phyloP scores from a whole-genome alignment of 257 asterid genomes.

The Asclepias syriaca region DNA sequence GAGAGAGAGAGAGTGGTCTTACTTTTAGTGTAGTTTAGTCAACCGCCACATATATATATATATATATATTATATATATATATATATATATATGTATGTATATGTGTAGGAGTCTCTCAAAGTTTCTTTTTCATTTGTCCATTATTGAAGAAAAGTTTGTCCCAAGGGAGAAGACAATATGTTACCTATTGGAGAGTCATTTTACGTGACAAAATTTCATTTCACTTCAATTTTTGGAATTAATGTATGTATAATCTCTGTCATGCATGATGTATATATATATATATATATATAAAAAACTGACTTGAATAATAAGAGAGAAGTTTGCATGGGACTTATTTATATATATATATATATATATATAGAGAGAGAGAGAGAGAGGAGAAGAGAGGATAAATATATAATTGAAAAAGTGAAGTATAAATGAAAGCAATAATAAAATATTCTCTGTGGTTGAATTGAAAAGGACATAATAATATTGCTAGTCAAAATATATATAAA shows the following conservation, averaged over 20 bases:
- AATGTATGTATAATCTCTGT: background rate
- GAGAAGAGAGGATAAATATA: background rate
- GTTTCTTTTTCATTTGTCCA: background rate
- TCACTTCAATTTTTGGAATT: background rate
- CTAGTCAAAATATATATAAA: constrained; percentile 6
- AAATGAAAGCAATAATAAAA: background rate
- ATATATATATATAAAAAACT: background rate
- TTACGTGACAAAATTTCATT: background rate
- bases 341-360: background rate
- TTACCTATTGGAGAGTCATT: background rate
- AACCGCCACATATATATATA: background rate
- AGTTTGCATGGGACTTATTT: background rate
- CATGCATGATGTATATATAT: no score
- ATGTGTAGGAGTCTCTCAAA: background rate
- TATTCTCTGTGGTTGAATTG: background rate
- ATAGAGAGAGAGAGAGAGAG: no score
- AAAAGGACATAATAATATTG: constrained; percentile 10
- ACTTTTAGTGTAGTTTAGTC: background rate
- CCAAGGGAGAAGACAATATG: background rate
- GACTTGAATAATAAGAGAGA: background rate
- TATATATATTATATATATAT: no score
- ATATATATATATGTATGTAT: no score
- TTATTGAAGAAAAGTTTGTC: background rate
- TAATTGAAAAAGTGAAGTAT: background rate
- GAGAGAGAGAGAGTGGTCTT: background rate